Conservation (phyloP, 306 rosid genomes). For the Rosa lucieae region DNA sequence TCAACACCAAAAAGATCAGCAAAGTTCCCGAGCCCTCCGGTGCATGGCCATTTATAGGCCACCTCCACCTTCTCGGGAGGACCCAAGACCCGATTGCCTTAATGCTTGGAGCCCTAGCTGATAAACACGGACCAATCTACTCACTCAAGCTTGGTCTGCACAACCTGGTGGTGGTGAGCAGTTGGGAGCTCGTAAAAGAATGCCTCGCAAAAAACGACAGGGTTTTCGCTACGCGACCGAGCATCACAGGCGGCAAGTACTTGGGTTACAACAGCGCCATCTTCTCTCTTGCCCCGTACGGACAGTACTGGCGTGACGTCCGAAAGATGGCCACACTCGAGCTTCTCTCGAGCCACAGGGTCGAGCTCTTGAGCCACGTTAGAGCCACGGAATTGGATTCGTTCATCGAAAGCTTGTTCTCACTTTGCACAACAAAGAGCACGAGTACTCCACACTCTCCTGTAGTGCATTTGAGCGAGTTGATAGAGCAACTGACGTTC, state of each 20-base stretch:
- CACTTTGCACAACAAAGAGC: background rate
- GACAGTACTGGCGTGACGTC: slow-evolving; percentile 57
- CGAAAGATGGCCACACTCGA: slow-evolving; percentile 42
- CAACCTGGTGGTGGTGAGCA: slow-evolving; percentile 23
- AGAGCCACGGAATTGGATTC: slow-evolving; percentile 34
- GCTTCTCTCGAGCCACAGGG: slow-evolving; percentile 31
- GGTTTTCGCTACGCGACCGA: slow-evolving; percentile 33
- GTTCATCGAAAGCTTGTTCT: slow-evolving; percentile 40
- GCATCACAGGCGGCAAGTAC: slow-evolving; percentile 19
- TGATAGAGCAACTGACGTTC: slow-evolving; percentile 53
- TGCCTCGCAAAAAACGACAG: slow-evolving; percentile 29
- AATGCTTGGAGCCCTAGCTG: slow-evolving; percentile 31
- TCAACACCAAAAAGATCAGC: background rate
- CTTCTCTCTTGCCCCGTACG: slow-evolving; percentile 55
- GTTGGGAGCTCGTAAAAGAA: slow-evolving; percentile 26
- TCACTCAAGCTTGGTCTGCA: slow-evolving; percentile 22
- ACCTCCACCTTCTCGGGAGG: slow-evolving; percentile 27
- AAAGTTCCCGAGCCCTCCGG: slow-evolving; percentile 28
- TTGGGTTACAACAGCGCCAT: slow-evolving; percentile 30
- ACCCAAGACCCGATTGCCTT: slow-evolving; percentile 11
- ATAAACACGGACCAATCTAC: slow-evolving; percentile 32
- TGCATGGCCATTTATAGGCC: slow-evolving; percentile 32
- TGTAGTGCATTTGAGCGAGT: slow-evolving; percentile 32
- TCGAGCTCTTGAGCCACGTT: slow-evolving; percentile 41
- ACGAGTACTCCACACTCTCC: background rate